Evolutionary conservation across 768 basidiomycete genomes (phyloP), one percentile per base, ranked within the genome.

Genomic region (Auricularia heimuer): DNA sequence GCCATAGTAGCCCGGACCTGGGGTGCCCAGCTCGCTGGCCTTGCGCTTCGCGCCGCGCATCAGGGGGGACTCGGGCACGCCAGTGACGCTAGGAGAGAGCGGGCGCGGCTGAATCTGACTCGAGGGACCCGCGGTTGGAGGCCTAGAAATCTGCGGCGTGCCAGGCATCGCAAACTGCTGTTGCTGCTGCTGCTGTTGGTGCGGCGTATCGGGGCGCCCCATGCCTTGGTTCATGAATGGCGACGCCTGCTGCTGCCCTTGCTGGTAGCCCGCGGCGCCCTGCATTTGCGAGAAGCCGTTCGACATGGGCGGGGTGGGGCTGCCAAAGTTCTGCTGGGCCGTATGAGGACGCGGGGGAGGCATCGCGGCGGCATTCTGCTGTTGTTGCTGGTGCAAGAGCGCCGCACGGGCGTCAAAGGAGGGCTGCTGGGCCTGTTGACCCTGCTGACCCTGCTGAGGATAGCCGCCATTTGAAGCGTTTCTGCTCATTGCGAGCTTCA

Each of bases 201-300:
- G 69, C 44, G 64, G 69, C 60, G 39, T 35, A 34, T 66, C 68
- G 36, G 65, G 64, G 44, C 68, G 39, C 67, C 68, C 69, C n/a
- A 42, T 12, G 66, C 42, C 56, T 61, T 64, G 60, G 35, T 63
- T 65, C 21, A 51, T 47, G 34, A 62, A 45, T 47, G 44, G 62
- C 54, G 65, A 63, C 29, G 64, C 71, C 62, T 73, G 73, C 21
- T 71, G 71, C 36, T 68, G 70, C 3, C 70, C 70, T 37, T 74
- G 74, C 42, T 73, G 71, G 37, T 68, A 71, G 7, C 75, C 69
- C n/a, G 73, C 73, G 37, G 71, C 61, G 2, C 72, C 70, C 45
- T 74, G 72, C 44, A 73, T 71, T 1, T 18, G 10, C 39, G 56
- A 24, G 56, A 33, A 56, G 70, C 71, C 10, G 67, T 68, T 64